Evolutionary conservation across 345 rosid species (phyloP), one percentile per base, ranked within the genome.

Genomic region (Pistacia atlantica): DNA sequence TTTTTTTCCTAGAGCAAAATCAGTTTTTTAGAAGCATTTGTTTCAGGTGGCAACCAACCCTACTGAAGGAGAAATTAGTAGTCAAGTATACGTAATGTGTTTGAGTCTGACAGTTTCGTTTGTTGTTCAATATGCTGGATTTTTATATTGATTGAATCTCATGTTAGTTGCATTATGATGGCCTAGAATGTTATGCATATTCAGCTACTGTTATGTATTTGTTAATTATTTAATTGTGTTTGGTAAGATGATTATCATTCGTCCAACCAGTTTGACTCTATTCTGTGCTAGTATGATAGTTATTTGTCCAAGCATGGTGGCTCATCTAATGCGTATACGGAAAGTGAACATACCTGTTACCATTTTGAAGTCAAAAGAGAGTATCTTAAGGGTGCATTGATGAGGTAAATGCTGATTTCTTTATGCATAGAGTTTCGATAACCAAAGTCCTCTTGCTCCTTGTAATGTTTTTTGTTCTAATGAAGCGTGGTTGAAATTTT

Each of bases 301-400:
- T 96, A 91, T 83, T 86, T 96, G 90, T 93, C 99, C 84, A 91
- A 92, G 90, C 99, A 96, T 37, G 99, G 99, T 70, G 99, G 99
- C 72, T 91, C 97, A 68, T 93, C 99, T 71, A 96, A 96, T 82
- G 99, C 99, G 12, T 96, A 93, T 85, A 96, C 99, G 0, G 98
- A 96, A 77, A 83, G 89, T 73, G 99, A 96, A 86, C 93, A 90
- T 80, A 92, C 98, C 52, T 96, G 99, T 87, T 96, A 93, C 82
- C 97, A 96, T 87, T 96, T 96, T 81, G 99, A 96, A 87, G 95
- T 96, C 67, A 94, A 93, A 79, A 88, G 74, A 65, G 98, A 96
- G 78, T 92, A 82, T 86, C 98, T 96, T 73, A 83, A 82, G 71
- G 98, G 95, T 79, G 95, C 98, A 71, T 88, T 96, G 75, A 77